Evolutionary conservation across 192 early-diverging fungal species (phyloP), one percentile per base, ranked within the genome.

Genomic region (Podochytrium sp.): DNA sequence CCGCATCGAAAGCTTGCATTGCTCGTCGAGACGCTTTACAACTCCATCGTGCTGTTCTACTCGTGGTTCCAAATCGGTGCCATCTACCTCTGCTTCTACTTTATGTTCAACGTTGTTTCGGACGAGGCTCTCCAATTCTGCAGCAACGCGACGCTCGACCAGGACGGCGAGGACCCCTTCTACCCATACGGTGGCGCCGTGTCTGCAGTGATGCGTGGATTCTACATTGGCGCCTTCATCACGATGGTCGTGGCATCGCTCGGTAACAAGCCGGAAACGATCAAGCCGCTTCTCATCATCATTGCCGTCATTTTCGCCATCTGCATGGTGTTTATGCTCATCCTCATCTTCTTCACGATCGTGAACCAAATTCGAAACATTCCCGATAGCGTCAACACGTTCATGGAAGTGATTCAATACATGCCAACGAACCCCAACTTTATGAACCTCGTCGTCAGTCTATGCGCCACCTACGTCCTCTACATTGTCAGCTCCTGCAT

Each of bases 271-370:
- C 86, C 86, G 18, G 76, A 80, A 29, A 85, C 83, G 20, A 68
- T 78, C 25, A 91, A 90, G 80, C 75, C 82, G 39, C 86, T 94
- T 23, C 95, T 95, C 65, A 79, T 85, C 35, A 60, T 81, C 3
- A 80, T 88, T 6, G 91, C 93, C 65, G 75, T 89, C 0, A 82
- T 95, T 52, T 98, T 95, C 79, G 90, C 91, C 4, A 50, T 94
- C 47, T 83, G 96, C 65, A 97, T 97, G 94, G 76, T 86, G 20
- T 79, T 84, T 50, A 57, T 85, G 65, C 56, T 85, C 12, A 83
- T 84, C 66, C 68, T 84, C 56, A 72, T 77, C 20, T 74, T 79
- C 33, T 71, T 67, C 40, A 76, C 76, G 1, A 72, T 80, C 29
- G 64, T 60, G 37, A 14, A 58, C 1, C 10, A 69, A 23, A 23